phyloP scores from a whole-genome alignment of 441 rosid genomes.

The Dalechampia spathulata region DNA sequence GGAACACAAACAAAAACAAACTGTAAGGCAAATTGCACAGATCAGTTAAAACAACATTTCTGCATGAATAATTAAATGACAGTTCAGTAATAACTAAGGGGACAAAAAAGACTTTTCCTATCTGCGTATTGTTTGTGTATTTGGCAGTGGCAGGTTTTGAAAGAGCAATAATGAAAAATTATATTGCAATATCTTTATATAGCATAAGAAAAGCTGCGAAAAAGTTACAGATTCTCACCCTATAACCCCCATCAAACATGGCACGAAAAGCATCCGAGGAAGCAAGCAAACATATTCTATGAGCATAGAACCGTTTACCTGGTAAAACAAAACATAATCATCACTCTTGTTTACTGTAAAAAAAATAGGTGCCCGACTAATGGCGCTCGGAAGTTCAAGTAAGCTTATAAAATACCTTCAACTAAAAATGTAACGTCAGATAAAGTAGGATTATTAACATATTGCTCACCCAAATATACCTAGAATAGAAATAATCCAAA shows the following conservation, averaged over 20 bases:
- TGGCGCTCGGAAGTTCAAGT: conserved; percentile 7
- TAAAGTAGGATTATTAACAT: conserved; percentile 77
- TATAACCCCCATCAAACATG: conserved; percentile 98
- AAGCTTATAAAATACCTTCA: conserved; percentile 49
- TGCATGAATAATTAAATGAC: background rate
- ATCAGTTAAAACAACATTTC: background rate
- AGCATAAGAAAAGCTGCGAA: background rate
- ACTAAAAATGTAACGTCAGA: conserved; percentile 93
- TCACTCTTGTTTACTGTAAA: too few species aligned
- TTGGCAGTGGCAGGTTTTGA: background rate
- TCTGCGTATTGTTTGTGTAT: background rate
- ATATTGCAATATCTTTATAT: background rate
- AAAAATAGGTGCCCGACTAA: background rate
- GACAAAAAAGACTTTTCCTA: background rate
- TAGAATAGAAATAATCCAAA: conserved; percentile 16
- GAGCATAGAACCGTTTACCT: conserved; percentile 90
- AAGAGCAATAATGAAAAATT: background rate
- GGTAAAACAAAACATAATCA: conserved; percentile 22
- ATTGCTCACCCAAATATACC: conserved; percentile 96
- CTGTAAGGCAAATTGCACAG: background rate
- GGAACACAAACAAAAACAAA: background rate
- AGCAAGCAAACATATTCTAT: conserved; percentile 93
- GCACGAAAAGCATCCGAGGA: conserved; percentile 98
- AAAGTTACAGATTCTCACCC: conserved; percentile 39
- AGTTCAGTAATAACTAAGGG: background rate